Base-by-base conservation (phyloP, 163 green algal species). In the Volvox carteri region DNA sequence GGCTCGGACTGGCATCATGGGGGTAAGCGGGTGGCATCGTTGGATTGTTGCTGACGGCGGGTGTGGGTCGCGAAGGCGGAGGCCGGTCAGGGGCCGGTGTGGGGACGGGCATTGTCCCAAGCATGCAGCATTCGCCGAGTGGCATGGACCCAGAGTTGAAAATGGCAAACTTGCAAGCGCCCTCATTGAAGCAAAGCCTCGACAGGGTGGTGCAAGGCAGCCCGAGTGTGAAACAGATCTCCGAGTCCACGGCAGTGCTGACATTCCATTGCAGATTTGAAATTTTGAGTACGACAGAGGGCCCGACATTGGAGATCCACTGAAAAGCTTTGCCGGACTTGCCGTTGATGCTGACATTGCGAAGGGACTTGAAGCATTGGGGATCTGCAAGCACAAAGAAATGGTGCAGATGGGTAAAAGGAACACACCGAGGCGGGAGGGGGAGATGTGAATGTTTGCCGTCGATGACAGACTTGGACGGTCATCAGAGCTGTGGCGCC, bases 271-370 rank as follows among this genome's bases (percentile, higher is more conserved):
- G 12, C 8, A 88, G 48, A 48, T 80, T 80, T 11, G 48, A 12
- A 3, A 88, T 33, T 35, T 88, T 88, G 25, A 88, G 23, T 0
- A 58, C 0, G 0, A 50, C 65, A 12, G 67, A 74, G 11, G 81
- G 81, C 4, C 81, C 81, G 7, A 58, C 8, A 25, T 44, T 12
- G 2, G 33, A 9, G 46, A 73, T 33, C 81, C 81, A 88, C 48
- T 72, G 46, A 33, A 33, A 88, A 7, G 81, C 81, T 65, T 80
- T 80, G 33, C 67, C 67, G 23, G 39, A 19, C 8, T 25, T 18
- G 23, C 81, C 81, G 28, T 88, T 88, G 33, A 88, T 41, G 67
- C 33, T 73, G 1, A 88, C 67, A 11, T 46, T 35, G n/a, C 50
- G 52, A 35, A 88, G 33, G 0, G 67, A 58, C 14, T 37, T 52